These are phyloP conservation scores for Carex myosuroides DNA, from an alignment of 176 grass and related monocot genomes.

Conservation along the genomic window DNA sequence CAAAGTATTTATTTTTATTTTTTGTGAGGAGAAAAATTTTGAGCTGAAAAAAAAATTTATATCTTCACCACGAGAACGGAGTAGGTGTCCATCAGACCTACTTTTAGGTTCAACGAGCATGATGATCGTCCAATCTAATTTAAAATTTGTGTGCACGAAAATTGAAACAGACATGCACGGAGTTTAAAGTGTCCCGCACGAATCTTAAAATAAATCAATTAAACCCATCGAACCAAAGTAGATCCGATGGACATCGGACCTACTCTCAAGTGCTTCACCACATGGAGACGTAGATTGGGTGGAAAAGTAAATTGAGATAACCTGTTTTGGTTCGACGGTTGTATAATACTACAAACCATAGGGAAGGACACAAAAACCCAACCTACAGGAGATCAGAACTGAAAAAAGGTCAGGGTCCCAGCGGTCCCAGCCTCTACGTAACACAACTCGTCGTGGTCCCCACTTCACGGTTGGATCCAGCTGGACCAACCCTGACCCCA, in stretches of 20 bases:
- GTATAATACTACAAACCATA: neutral
- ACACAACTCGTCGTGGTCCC: conserved; percentile 31
- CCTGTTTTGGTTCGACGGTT: neutral
- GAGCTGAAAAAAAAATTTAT: neutral
- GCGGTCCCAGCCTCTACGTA: conserved; percentile 3
- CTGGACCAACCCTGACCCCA: conserved; percentile 28
- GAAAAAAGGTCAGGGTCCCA: neutral
- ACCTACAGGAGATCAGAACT: neutral
- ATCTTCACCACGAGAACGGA: neutral
- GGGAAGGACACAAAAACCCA: neutral
- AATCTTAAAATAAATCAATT: too few species aligned
- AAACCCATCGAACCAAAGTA: too few species aligned
- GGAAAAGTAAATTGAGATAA: neutral
- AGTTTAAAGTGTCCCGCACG: too few species aligned
- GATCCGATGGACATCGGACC: too few species aligned
- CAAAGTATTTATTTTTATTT: too few species aligned
- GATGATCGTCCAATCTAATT: too few species aligned
- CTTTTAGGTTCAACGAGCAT: too few species aligned
- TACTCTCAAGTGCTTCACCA: neutral
- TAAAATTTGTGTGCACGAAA: too few species aligned
- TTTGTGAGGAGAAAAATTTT: neutral
- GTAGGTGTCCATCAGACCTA: too few species aligned
- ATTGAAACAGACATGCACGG: too few species aligned
- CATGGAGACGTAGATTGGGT: neutral
- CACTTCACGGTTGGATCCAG: conserved; percentile 28